phyloP scores from a whole-genome alignment of 2,329 filamentous ascomycete genomes.

The Ramularia endophylla region DNA sequence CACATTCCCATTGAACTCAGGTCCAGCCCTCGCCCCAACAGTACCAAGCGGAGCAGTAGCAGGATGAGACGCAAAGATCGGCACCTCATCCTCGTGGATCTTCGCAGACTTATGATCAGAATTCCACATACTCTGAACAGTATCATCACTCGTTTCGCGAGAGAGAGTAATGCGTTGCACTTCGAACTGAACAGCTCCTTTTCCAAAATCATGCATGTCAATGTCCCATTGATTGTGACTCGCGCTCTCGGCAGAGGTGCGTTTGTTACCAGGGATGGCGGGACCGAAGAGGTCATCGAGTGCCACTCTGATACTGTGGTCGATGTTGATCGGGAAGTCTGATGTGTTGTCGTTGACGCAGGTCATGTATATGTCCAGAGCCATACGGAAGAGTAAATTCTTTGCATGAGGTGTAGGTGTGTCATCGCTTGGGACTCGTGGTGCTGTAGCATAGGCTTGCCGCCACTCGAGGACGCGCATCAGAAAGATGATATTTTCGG shows the following conservation, averaged over 20 bases:
- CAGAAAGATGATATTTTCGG: constrained; percentile 65
- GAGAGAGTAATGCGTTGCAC: constrained; percentile 11
- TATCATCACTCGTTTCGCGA: constrained; percentile 10
- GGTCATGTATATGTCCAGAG: constrained; percentile 55
- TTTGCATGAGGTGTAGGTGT: constrained; percentile 12
- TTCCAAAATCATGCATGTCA: constrained; percentile 9
- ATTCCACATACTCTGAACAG: constrained; percentile 6
- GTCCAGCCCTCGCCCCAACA: constrained; percentile 11
- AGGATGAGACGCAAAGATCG: constrained; percentile 11
- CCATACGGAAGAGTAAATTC: constrained; percentile 47
- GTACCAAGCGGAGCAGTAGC: constrained; percentile 8
- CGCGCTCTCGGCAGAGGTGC: constrained; percentile 7
- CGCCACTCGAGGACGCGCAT: constrained; percentile 48
- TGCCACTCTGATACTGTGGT: constrained; percentile 49
- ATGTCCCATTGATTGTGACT: constrained; percentile 8
- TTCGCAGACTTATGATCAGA: constrained; percentile 1
- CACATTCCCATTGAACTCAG: constrained; percentile 44
- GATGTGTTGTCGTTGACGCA: constrained; percentile 57
- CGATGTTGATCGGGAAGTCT: constrained; percentile 62
- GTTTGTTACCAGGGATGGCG: constrained; percentile 10
- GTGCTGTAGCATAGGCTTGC: constrained; percentile 13
- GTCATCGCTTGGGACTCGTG: constrained; percentile 7
- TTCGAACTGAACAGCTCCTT: constrained; percentile 7
- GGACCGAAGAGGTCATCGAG: constrained; percentile 51
- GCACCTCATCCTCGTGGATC: constrained; percentile 5